Conservation (phyloP, 805 yeast genomes). For the Candida pseudoglaebosa region DNA sequence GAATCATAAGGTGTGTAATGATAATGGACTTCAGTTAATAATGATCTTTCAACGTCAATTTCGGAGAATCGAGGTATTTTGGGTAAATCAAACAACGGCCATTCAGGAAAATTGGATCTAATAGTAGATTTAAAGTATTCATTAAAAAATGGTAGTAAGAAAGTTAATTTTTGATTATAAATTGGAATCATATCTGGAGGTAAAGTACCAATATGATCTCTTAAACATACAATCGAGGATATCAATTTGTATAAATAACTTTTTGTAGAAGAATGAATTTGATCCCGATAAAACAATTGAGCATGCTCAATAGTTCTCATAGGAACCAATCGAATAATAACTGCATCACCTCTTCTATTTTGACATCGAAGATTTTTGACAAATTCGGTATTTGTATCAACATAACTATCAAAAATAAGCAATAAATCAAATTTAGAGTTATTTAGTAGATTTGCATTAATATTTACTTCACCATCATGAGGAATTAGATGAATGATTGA, state of each 20-base stretch:
- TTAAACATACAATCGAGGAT: constrained; percentile 75
- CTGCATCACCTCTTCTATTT: constrained; percentile 34
- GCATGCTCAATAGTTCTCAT: constrained; percentile 84
- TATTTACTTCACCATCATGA: constrained; percentile 20
- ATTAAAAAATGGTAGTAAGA: constrained; percentile 59
- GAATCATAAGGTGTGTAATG: constrained; percentile 51
- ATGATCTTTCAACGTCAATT: constrained; percentile 73
- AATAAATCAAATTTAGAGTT: constrained; percentile 50
- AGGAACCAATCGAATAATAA: constrained; percentile 68
- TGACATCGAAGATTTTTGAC: constrained; percentile 24
- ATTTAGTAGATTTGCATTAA: constrained; percentile 21
- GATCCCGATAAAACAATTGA: constrained; percentile 39
- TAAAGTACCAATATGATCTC: constrained; percentile 77
- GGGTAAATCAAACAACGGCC: constrained; percentile 81
- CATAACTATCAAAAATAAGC: constrained; percentile 61
- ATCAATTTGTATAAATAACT: constrained; percentile 61
- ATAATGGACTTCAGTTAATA: constrained; percentile 69
- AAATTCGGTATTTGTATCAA: constrained; percentile 38
- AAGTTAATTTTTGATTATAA: constrained; percentile 61
- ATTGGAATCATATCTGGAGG: constrained; percentile 79
- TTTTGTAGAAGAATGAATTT: constrained; percentile 19
- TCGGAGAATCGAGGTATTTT: constrained; percentile 59
- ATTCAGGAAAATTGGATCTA: constrained; percentile 34
- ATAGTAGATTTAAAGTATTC: constrained; percentile 21
- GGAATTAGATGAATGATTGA: constrained; percentile 44